A percentile compares a stretch with the other conserved stretches of the same genome.
These are phyloP conservation scores for Tephrocybe sp. DNA, from an alignment of 768 basidiomycete genomes.

Conservation along the genomic window DNA sequence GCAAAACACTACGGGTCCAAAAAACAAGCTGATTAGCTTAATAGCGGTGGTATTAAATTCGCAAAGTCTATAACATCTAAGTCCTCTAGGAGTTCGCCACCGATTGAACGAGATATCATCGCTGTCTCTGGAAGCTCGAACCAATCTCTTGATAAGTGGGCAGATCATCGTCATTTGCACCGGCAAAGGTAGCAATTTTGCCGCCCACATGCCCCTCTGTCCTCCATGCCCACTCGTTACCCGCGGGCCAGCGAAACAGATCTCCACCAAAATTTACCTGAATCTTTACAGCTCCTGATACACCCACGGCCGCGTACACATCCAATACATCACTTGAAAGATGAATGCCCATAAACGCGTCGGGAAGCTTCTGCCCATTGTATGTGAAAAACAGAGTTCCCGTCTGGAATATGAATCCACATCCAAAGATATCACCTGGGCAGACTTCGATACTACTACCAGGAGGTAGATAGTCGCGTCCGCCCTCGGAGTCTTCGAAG, in stretches of 20 bases:
- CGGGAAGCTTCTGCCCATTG: constrained; percentile 53
- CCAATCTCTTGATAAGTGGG: constrained; percentile 35
- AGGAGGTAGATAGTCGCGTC: constrained; percentile 46
- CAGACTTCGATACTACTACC: constrained; percentile 28
- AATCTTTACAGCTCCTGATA: constrained; percentile 50
- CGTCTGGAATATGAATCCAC: constrained; percentile 56
- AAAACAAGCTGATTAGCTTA: no score
- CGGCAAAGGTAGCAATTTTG: constrained; percentile 31
- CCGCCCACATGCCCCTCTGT: constrained; percentile 66
- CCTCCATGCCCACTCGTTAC: constrained; percentile 64
- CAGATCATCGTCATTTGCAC: constrained; percentile 41
- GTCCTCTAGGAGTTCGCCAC: no score
- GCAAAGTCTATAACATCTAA: no score
- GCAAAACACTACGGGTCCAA: no score
- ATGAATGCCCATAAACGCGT: constrained; percentile 60
- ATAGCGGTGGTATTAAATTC: no score
- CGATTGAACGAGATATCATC: not conserved
- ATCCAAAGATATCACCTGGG: constrained; percentile 55
- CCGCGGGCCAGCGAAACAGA: constrained; percentile 59
- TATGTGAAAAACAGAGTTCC: constrained; percentile 62
- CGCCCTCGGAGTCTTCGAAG: constrained; percentile 66
- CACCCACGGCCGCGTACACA: constrained; percentile 64
- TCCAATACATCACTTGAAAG: constrained; percentile 49
- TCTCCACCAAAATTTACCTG: constrained; percentile 67
- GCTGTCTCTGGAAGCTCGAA: not conserved